A percentile compares a stretch with the other conserved stretches of the same genome.
phyloP scores from a whole-genome alignment of 2,329 filamentous ascomycete genomes.

The Torrubiella hemipterigena region DNA sequence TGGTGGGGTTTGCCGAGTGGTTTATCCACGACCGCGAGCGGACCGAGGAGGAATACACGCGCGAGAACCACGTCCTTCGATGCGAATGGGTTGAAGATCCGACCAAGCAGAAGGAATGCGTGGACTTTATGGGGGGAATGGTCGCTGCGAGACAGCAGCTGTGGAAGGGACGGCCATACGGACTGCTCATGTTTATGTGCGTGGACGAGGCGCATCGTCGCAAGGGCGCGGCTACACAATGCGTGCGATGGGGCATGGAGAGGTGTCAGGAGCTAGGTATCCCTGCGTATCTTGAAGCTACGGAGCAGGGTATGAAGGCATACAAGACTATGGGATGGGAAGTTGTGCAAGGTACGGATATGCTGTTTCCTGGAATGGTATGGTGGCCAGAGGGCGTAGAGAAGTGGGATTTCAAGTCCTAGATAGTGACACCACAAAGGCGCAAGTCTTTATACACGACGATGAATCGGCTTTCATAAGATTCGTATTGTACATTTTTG shows the following conservation, averaged over 20 bases:
- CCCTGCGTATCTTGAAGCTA: conserved; percentile 5
- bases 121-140: not conserved
- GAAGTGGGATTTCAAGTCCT: not conserved
- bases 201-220: conserved; percentile 4
- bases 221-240: conserved; percentile 3
- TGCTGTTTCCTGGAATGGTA: conserved; percentile 4
- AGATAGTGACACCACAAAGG: no score
- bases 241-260: conserved; percentile 5
- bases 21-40: conserved; percentile 4
- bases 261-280: conserved; percentile 3
- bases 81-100: conserved; percentile 2
- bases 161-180: not conserved
- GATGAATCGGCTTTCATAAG: not conserved
- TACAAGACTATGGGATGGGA: conserved; percentile 5
- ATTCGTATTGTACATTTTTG: not conserved
- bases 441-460: not conserved
- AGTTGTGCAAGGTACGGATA: not conserved
- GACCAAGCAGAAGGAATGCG: not conserved
- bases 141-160: not conserved
- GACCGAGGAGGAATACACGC: not conserved
- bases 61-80: conserved; percentile 2
- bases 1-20: conserved; percentile 5
- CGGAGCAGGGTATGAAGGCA: conserved; percentile 2
- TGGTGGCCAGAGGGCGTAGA: conserved; percentile 6
- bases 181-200: conserved; percentile 2